Percentiles rank a stretch among this genome's conserved stretches.
phyloP scores from a whole-genome alignment of 2,329 filamentous ascomycete species.

The Fusarium oxysporum region DNA sequence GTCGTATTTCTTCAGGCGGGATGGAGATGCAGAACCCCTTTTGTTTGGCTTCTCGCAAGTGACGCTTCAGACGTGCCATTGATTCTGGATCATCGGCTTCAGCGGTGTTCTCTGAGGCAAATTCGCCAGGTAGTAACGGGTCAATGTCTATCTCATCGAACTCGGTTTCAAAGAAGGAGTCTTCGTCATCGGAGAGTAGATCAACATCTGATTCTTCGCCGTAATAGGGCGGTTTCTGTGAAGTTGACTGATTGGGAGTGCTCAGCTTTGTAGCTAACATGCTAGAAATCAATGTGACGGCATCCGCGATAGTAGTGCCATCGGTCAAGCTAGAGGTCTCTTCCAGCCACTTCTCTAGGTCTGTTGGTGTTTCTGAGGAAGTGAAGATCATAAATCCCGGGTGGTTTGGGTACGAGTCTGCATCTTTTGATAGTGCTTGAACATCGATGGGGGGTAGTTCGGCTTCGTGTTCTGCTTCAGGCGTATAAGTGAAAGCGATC shows the following conservation, averaged over 20 bases:
- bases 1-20: constrained; percentile 59
- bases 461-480: constrained; percentile 43
- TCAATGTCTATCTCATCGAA: constrained; percentile 33
- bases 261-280: constrained; percentile 26
- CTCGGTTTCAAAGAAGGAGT: constrained; percentile 29
- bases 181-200: constrained; percentile 20
- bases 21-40: constrained; percentile 79
- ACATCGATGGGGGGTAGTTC: constrained; percentile 50
- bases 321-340: constrained; percentile 49
- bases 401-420: constrained; percentile 53
- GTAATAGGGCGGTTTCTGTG: background rate
- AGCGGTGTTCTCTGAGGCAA: background rate
- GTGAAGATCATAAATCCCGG: constrained; percentile 59
- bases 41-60: constrained; percentile 65
- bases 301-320: constrained; percentile 45
- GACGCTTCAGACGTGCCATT: constrained; percentile 32
- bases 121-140: constrained; percentile 9
- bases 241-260: background rate
- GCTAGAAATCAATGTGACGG: constrained; percentile 30
- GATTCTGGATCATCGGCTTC: background rate
- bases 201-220: constrained; percentile 7
- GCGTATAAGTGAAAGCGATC: constrained; percentile 72
- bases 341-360: constrained; percentile 59
- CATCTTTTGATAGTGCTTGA: constrained; percentile 51
- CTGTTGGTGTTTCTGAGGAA: constrained; percentile 51